phyloP scores from a whole-genome alignment of 129 eudicot genomes.

The Scalesia atractyloides region DNA sequence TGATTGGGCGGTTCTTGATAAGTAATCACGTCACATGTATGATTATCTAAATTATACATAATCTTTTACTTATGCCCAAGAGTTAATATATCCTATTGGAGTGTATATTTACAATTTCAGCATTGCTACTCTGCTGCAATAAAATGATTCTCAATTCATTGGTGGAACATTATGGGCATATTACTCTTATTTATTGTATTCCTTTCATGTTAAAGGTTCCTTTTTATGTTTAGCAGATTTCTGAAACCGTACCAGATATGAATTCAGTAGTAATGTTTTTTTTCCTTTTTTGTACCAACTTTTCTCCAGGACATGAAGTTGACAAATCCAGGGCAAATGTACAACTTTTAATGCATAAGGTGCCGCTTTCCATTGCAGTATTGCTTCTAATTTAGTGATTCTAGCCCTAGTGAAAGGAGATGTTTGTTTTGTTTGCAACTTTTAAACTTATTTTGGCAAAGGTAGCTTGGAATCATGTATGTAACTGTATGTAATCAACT shows the following conservation, averaged over 20 bases:
- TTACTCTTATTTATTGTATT: conserved; percentile 6
- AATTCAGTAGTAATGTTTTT: conserved; percentile 13
- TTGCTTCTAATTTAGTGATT: conserved; percentile 19
- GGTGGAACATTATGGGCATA: not conserved
- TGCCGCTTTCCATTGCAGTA: conserved; percentile 19
- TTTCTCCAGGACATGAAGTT: conserved; percentile 12
- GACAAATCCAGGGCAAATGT: conserved; percentile 19
- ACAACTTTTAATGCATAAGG: conserved; percentile 34
- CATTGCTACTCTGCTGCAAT: not conserved
- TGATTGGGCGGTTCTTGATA: not conserved
- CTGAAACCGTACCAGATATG: conserved; percentile 26
- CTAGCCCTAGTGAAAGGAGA: conserved; percentile 10
- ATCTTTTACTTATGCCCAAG: not conserved
- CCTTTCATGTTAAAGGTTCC: not conserved
- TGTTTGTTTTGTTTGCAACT: conserved; percentile 26
- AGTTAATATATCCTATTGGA: not conserved
- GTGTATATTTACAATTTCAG: not conserved
- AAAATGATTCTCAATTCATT: not conserved
- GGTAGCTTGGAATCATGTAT: conserved; percentile 22
- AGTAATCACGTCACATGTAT: not conserved
- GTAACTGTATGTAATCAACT: conserved; percentile 30
- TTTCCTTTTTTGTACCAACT: conserved; percentile 3
- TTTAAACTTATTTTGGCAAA: conserved; percentile 21
- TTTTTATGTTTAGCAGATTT: conserved; percentile 28
- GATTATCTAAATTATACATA: not conserved